Evolutionary conservation across 139 green algal genomes (phyloP), one percentile per base, ranked within the genome.

Genomic region (Chlorella vulgaris): DNA sequence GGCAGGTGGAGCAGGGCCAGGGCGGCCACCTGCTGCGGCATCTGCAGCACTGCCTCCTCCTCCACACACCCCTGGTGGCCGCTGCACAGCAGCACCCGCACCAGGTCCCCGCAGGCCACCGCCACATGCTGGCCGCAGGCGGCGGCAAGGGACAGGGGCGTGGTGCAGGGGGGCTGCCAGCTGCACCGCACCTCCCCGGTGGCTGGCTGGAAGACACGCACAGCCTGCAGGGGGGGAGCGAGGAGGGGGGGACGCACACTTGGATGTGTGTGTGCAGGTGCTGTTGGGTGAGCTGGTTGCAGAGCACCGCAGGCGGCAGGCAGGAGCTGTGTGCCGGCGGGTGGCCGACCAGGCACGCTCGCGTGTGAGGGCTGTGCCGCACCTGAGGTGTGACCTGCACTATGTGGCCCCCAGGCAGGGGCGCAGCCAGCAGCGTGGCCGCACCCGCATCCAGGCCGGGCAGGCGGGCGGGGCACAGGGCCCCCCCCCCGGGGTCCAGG

Each of bases 371-470:
- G 51, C 51, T 21, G 21, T 18, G 51, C 51, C 51, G n/a, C 77
- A 77, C 65, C 77, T 83, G 77, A 7, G 65, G 65, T 35, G 77
- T 83, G 26, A 83, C 47, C 19, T 83, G 77, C 77, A 76, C 62
- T 65, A 83, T 43, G 65, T n/a, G 13, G 3, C 77, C 77, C 0
- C 47, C 63, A 4, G 35, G 3, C 61, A 83, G 47, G 22, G 63
- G 43, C 19, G 28, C n/a, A 1, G 62, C 65, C 38, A 61, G 24
- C 65, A 83, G 66, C 15, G 77, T 83, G 15, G 50, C 50, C 0
- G 8, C 31, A 0, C 60, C 35, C 1, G 15, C 10, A 5, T 58
- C 35, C 65, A 83, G 47, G 31, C 77, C 77, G 0, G 77, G 77
- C 40, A 83, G 47, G 4, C 38, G 21, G 2, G 77, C 50, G 3